phyloP scores from a whole-genome alignment of 805 yeast species.

The Starmerella potacharoeniae region DNA sequence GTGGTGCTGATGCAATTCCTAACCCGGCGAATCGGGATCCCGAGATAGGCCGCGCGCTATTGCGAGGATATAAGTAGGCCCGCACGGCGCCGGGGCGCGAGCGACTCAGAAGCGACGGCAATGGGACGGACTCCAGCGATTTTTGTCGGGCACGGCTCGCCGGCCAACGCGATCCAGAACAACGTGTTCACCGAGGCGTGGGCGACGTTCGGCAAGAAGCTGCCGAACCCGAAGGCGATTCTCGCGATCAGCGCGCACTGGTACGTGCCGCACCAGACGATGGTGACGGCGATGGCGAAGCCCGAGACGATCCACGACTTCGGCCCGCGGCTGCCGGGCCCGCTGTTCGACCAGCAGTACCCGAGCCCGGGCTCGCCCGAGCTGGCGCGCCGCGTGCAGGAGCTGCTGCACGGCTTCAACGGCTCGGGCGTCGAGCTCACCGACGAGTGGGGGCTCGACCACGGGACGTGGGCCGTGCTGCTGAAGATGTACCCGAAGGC shows the following conservation, averaged over 20 bases:
- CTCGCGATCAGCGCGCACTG: conserved; percentile 22
- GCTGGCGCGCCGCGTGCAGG: conserved; percentile 16
- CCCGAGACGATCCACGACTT: conserved; percentile 23
- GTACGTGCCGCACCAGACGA: conserved; percentile 10
- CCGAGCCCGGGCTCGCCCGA: conserved; percentile 22
- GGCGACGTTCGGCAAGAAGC: conserved; percentile 10
- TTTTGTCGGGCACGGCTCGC: conserved; percentile 18
- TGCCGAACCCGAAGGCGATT: conserved; percentile 21
- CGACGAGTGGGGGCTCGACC: conserved; percentile 22
- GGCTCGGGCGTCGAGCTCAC: conserved; percentile 5
- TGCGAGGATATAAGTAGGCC: no score
- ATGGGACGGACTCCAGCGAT: background rate
- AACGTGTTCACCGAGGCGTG: conserved; percentile 9
- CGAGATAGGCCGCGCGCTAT: background rate
- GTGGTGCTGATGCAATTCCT: background rate
- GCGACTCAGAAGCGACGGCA: no score
- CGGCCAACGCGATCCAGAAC: conserved; percentile 12
- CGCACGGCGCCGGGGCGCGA: no score
- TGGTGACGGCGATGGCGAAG: conserved; percentile 13
- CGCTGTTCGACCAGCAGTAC: conserved; percentile 18
- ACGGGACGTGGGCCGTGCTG: conserved; percentile 22
- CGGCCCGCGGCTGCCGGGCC: conserved; percentile 17
- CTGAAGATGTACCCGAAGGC: conserved; percentile 22
- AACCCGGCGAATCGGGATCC: background rate
- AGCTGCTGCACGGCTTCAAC: conserved; percentile 5